phyloP scores from a whole-genome alignment of 768 basidiomycete species.

The Calocybe indica region DNA sequence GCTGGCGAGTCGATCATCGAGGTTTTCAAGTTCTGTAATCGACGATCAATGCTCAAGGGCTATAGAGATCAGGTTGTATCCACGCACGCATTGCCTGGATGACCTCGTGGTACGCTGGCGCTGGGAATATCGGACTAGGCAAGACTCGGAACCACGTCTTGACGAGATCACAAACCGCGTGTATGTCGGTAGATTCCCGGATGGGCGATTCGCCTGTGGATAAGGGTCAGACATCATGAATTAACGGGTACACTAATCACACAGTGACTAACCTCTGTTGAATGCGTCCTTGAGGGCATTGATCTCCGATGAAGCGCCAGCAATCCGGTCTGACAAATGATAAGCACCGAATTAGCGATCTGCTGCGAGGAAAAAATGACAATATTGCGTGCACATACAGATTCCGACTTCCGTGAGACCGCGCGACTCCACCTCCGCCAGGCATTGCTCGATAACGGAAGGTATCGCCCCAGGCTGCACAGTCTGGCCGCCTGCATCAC shows the following conservation, averaged over 20 bases:
- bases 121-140: slow-evolving; percentile 75
- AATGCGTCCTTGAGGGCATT: slow-evolving; percentile 66
- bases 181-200: slow-evolving; percentile 59
- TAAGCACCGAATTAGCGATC: neutral
- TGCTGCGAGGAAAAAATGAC: neutral
- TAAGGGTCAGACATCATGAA: neutral
- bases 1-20: slow-evolving; percentile 56
- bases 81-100: slow-evolving; percentile 68
- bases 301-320: slow-evolving; percentile 69
- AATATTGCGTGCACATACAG: slow-evolving; percentile 42
- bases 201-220: slow-evolving; percentile 55
- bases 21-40: slow-evolving; percentile 57
- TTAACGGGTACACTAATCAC: neutral
- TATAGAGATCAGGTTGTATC: neutral
- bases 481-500: slow-evolving; percentile 50
- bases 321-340: slow-evolving; percentile 61
- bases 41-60: neutral
- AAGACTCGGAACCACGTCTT: slow-evolving; percentile 84
- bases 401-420: slow-evolving; percentile 81
- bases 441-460: slow-evolving; percentile 55
- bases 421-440: slow-evolving; percentile 66
- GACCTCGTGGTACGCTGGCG: slow-evolving; percentile 58
- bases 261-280: slow-evolving; percentile 49
- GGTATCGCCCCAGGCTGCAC: slow-evolving; percentile 58
- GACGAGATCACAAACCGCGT: slow-evolving; percentile 77